A percentile compares a stretch with the other conserved stretches of the same genome.
Conservation (phyloP, 192 early-diverging fungal genomes). For the Dispira simplex region DNA sequence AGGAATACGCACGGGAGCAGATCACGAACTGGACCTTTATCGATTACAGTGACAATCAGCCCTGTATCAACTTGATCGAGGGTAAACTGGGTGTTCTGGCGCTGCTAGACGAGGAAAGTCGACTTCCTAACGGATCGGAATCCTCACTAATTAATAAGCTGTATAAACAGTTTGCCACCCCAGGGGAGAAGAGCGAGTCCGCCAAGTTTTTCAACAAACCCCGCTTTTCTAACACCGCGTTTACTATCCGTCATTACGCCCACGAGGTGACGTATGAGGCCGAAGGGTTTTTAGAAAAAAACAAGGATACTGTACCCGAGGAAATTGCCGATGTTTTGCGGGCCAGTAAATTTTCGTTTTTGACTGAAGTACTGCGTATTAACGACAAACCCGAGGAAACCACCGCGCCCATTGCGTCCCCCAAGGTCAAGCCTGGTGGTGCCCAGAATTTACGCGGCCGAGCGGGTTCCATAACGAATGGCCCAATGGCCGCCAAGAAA, state of each 20-base stretch:
- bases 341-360: slow-evolving; percentile 58
- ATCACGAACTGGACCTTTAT: slow-evolving; percentile 93
- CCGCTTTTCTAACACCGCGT: slow-evolving; percentile 70
- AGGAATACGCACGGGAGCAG: slow-evolving; percentile 92
- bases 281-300: slow-evolving; percentile 95
- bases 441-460: not conserved
- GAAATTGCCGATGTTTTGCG: slow-evolving; percentile 73
- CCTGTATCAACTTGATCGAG: slow-evolving; percentile 98
- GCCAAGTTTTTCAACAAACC: slow-evolving; percentile 66
- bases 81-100: slow-evolving; percentile 85
- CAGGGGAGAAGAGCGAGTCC: not conserved
- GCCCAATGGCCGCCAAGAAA: slow-evolving; percentile 19
- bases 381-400: slow-evolving; percentile 3
- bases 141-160: slow-evolving; percentile 74
- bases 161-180: slow-evolving; percentile 59
- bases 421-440: not conserved
- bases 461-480: not conserved
- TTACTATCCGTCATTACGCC: slow-evolving; percentile 94
- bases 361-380: slow-evolving; percentile 52
- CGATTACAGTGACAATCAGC: slow-evolving; percentile 97
- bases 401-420: not conserved
- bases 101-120: slow-evolving; percentile 88
- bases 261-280: slow-evolving; percentile 86
- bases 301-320: slow-evolving; percentile 93
- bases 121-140: slow-evolving; percentile 80